Percentiles rank a stretch among this genome's conserved stretches.
Evolutionary conservation across 1,139 yeast genomes (phyloP).

Genomic region (Yamadazyma friedrichii): DNA sequence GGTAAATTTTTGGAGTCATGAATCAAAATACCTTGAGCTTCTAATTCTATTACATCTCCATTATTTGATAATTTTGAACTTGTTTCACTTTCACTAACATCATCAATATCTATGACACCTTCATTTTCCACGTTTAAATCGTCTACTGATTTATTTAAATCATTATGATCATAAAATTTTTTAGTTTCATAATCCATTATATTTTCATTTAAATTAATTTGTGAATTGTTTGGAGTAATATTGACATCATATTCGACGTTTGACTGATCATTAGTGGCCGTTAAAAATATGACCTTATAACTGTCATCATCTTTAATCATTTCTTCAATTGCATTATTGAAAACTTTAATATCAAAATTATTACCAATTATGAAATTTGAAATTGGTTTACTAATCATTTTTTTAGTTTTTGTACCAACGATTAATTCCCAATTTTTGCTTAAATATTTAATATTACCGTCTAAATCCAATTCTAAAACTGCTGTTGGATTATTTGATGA

Average conservation of each 20-base stretch:
- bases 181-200: conserved; percentile 3
- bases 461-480: conserved; percentile 80
- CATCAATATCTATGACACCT: conserved; percentile 10
- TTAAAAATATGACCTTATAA: conserved; percentile 71
- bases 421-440: conserved; percentile 76
- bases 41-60: conserved; percentile 69
- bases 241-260: conserved; percentile 13
- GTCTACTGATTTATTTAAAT: too few relatives aligned
- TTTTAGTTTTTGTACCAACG: conserved; percentile 61
- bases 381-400: conserved; percentile 59
- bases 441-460: conserved; percentile 72
- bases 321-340: conserved; percentile 64
- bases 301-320: conserved; percentile 76
- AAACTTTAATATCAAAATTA: conserved; percentile 61
- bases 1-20: conserved; percentile 63
- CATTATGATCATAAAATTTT: background rate
- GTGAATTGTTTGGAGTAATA: conserved; percentile 30
- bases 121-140: too few relatives aligned
- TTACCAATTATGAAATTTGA: conserved; percentile 67
- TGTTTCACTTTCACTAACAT: conserved; percentile 17
- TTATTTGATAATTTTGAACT: conserved; percentile 46
- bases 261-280: conserved; percentile 44
- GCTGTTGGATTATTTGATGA: conserved; percentile 73
- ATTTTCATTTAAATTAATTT: conserved; percentile 3
- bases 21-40: conserved; percentile 95